These are phyloP conservation scores for Torulaspora globosa DNA, from an alignment of 1,139 yeast genomes.

Conservation along the genomic window DNA sequence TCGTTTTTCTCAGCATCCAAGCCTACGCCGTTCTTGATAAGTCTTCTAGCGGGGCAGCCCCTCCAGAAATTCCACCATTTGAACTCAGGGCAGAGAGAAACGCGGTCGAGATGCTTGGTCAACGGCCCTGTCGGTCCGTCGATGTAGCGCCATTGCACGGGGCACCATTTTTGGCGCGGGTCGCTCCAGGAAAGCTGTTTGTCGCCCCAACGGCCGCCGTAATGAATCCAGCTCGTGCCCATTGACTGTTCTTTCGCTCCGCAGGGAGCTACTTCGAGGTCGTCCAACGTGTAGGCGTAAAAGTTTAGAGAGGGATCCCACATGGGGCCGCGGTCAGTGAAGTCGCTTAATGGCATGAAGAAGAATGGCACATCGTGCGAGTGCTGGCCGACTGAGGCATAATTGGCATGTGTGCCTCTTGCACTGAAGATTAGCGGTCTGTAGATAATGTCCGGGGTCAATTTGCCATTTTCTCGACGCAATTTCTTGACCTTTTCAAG, in stretches of 20 bases:
- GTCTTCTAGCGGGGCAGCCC: slow-evolving; percentile 72
- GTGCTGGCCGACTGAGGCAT: slow-evolving; percentile 93
- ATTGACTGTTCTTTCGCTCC: slow-evolving; percentile 47
- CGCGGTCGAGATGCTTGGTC: slow-evolving; percentile 64
- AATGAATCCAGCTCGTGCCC: slow-evolving; percentile 77
- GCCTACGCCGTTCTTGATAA: slow-evolving; percentile 80
- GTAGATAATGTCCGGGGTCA: slow-evolving; percentile 33
- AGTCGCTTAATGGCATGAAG: slow-evolving; percentile 82
- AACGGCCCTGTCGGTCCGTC: slow-evolving; percentile 93
- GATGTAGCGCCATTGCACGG: slow-evolving; percentile 84
- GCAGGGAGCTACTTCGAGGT: slow-evolving; percentile 17
- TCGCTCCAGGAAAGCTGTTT: slow-evolving; percentile 60
- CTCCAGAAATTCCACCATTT: slow-evolving; percentile 79
- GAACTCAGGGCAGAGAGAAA: slow-evolving; percentile 71
- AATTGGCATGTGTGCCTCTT: slow-evolving; percentile 95
- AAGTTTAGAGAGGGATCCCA: slow-evolving; percentile 90
- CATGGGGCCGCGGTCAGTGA: slow-evolving; percentile 88
- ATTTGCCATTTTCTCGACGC: slow-evolving; percentile 28
- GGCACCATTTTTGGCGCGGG: slow-evolving; percentile 77
- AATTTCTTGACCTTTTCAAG: slow-evolving; percentile 59
- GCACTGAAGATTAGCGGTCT: slow-evolving; percentile 85
- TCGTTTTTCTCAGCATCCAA: slow-evolving; percentile 62
- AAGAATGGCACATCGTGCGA: slow-evolving; percentile 81
- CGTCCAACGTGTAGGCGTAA: slow-evolving; percentile 70
- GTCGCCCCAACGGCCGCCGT: slow-evolving; percentile 92